A percentile compares a stretch with the other conserved stretches of the same genome.
Evolutionary conservation across 805 yeast genomes (phyloP).

Genomic region (Pichia sporocuriosa): DNA sequence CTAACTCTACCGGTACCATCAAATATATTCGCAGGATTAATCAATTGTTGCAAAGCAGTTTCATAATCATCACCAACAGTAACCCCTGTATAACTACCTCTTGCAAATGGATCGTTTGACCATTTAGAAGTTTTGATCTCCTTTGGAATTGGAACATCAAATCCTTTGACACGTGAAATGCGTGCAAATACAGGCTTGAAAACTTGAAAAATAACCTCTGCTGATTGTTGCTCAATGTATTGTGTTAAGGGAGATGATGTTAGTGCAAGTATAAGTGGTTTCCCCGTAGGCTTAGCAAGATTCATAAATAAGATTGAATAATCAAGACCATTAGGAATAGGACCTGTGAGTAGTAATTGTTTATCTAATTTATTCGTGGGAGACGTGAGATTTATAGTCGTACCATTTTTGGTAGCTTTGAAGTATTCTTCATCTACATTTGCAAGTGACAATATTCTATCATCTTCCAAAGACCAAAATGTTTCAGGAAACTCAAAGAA

Average conservation of each 20-base stretch:
- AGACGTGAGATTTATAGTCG: too few relatives aligned
- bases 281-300: conserved; percentile 23
- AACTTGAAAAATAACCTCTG: conserved; percentile 37
- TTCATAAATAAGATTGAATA: conserved; percentile 28
- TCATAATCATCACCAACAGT: conserved; percentile 25
- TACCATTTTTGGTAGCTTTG: conserved; percentile 6
- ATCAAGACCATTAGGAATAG: conserved; percentile 21
- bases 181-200: conserved; percentile 36
- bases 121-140: conserved; percentile 34
- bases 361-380: too few relatives aligned
- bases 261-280: conserved; percentile 38
- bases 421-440: conserved; percentile 24
- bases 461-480: conserved; percentile 39
- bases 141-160: conserved; percentile 21
- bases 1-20: conserved; percentile 35
- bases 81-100: conserved; percentile 39
- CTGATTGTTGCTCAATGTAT: conserved; percentile 33
- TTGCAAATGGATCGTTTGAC: conserved; percentile 44
- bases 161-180: conserved; percentile 22
- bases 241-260: conserved; percentile 46
- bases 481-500: conserved; percentile 38
- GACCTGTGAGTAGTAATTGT: conserved; percentile 1
- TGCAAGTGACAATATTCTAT: conserved; percentile 28
- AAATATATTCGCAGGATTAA: conserved; percentile 35
- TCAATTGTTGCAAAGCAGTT: conserved; percentile 31